phyloP scores from a whole-genome alignment of 768 basidiomycete genomes.

The Leccinum disarticulatum region DNA sequence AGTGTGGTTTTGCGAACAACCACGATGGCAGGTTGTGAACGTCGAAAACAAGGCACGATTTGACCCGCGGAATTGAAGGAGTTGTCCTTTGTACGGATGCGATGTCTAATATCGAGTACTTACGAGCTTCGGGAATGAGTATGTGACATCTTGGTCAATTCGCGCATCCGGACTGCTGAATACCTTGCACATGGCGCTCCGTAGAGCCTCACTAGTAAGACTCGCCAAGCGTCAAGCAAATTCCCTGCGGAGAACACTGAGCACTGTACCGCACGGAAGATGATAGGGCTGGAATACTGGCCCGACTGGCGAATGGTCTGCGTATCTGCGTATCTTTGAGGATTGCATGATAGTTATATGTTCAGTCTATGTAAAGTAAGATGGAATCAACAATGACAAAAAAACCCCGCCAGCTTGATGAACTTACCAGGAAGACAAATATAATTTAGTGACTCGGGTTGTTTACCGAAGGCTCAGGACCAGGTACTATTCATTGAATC shows the following conservation, averaged over 20 bases:
- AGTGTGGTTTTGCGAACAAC: too few species aligned
- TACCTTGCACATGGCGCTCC: too few species aligned
- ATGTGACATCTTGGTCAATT: neutral
- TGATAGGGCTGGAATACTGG: neutral
- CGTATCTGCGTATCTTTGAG: neutral
- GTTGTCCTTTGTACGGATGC: neutral
- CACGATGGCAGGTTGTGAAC: too few species aligned
- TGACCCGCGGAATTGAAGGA: neutral
- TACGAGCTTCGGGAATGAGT: neutral
- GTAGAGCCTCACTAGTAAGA: too few species aligned
- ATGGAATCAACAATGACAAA: neutral
- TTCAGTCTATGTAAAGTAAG: neutral
- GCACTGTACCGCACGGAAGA: neutral
- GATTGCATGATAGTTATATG: neutral
- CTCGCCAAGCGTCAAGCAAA: too few species aligned
- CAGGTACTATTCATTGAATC: too few species aligned
- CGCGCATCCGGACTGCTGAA: neutral
- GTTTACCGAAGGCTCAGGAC: too few species aligned
- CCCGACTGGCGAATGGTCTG: neutral
- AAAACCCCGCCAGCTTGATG: neutral
- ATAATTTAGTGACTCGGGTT: too few species aligned
- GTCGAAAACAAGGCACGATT: neutral
- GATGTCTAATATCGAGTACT: neutral
- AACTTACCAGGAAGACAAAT: neutral
- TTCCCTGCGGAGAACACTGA: too few species aligned